phyloP scores from a whole-genome alignment of 805 yeast species.

The Hanseniaspora lindneri region DNA sequence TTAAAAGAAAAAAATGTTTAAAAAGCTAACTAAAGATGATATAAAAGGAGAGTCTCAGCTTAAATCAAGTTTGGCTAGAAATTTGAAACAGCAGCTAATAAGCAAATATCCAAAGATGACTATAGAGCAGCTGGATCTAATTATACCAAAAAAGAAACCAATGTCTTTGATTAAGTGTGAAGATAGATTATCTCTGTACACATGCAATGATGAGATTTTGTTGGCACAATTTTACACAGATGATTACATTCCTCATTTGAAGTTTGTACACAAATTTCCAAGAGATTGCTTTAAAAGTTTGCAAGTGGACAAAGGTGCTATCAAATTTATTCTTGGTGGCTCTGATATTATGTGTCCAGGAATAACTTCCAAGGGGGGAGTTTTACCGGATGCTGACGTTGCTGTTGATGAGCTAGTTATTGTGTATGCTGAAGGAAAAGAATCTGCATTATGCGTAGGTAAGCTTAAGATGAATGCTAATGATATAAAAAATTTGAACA shows the following conservation, averaged over 20 bases:
- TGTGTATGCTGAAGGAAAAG: slow-evolving; percentile 86
- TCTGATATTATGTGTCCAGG: slow-evolving; percentile 98
- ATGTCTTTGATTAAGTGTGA: slow-evolving; percentile 74
- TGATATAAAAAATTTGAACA: slow-evolving; percentile 69
- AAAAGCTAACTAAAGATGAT: slow-evolving; percentile 67
- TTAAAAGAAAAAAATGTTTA: neutral
- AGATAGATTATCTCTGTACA: slow-evolving; percentile 70
- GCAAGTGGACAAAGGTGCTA: slow-evolving; percentile 91
- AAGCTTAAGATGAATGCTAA: slow-evolving; percentile 75
- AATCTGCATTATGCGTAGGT: slow-evolving; percentile 84
- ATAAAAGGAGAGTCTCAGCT: slow-evolving; percentile 82
- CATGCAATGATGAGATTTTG: slow-evolving; percentile 60
- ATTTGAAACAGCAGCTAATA: slow-evolving; percentile 63
- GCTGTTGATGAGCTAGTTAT: slow-evolving; percentile 62
- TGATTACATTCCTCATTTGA: slow-evolving; percentile 63
- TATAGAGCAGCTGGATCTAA: slow-evolving; percentile 53
- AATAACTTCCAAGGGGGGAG: slow-evolving; percentile 73
- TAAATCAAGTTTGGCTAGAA: slow-evolving; percentile 88
- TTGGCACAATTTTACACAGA: slow-evolving; percentile 66
- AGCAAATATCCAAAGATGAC: slow-evolving; percentile 65
- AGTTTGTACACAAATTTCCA: slow-evolving; percentile 71
- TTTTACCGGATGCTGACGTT: slow-evolving; percentile 49
- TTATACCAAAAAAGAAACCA: slow-evolving; percentile 82
- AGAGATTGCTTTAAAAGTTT: slow-evolving; percentile 63
- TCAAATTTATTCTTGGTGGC: slow-evolving; percentile 87